Evolutionary conservation across 108 stramenopile species (phyloP).

Genomic region (Cyclotella distinguenda): DNA sequence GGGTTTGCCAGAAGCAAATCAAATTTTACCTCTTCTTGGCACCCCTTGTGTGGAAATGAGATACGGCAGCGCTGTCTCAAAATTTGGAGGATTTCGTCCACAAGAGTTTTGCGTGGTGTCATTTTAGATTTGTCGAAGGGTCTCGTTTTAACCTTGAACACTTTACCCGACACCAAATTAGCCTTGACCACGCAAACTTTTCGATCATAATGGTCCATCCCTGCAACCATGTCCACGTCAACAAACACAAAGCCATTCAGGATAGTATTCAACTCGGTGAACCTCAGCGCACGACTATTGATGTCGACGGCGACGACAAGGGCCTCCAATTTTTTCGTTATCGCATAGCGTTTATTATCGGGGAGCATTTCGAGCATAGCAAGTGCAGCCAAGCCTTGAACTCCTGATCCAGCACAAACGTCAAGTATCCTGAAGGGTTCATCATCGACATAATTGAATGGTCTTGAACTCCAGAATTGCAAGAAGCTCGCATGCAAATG

Average conservation of each 20-base stretch:
- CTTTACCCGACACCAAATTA: constrained; percentile 30
- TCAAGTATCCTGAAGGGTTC: constrained; percentile 51
- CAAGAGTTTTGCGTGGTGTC: background rate
- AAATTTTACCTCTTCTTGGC: constrained; percentile 28
- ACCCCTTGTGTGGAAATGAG: no score
- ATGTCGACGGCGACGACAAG: constrained; percentile 60
- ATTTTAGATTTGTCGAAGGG: no score
- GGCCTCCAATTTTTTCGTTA: constrained; percentile 3
- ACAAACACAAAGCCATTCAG: constrained; percentile 54
- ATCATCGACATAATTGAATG: background rate
- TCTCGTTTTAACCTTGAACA: background rate
- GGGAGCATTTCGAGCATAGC: constrained; percentile 30
- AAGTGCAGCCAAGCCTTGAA: constrained; percentile 64
- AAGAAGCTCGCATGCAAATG: constrained; percentile 51
- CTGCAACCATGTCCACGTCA: background rate
- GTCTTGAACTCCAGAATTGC: constrained; percentile 3
- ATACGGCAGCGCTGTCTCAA: no score
- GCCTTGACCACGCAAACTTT: constrained; percentile 28
- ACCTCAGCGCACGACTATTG: constrained; percentile 67
- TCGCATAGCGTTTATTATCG: background rate
- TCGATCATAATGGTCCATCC: background rate
- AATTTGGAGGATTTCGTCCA: constrained; percentile 8
- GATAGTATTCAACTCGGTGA: constrained; percentile 60
- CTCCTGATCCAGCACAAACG: constrained; percentile 71
- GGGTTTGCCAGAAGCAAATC: constrained; percentile 82